These are phyloP conservation scores for Cercospora beticola DNA, from an alignment of 2,329 filamentous ascomycete genomes.

Conservation along the genomic window DNA sequence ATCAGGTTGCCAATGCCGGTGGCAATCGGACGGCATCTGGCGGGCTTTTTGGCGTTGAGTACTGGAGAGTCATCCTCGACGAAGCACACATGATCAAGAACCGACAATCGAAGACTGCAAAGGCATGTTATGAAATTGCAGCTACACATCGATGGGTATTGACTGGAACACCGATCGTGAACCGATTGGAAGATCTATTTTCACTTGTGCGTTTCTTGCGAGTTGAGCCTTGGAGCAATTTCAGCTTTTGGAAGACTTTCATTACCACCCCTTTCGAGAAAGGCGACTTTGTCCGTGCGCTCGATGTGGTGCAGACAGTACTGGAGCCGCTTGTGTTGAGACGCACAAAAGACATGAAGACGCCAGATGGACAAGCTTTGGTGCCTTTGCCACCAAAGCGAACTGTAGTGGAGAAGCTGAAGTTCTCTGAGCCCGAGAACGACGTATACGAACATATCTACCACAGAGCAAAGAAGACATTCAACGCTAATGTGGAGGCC, in stretches of 20 bases:
- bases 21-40: slow-evolving; percentile 56
- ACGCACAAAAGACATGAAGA: slow-evolving; percentile 97
- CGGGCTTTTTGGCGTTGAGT: slow-evolving; percentile 85
- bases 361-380: slow-evolving; percentile 75
- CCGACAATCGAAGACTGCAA: slow-evolving; percentile 82
- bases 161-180: slow-evolving; percentile 95
- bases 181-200: slow-evolving; percentile 91
- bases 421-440: slow-evolving; percentile 79
- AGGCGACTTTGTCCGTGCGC: slow-evolving; percentile 85
- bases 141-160: slow-evolving; percentile 88
- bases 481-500: slow-evolving; percentile 82
- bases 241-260: slow-evolving; percentile 98
- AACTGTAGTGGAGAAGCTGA: slow-evolving; percentile 82
- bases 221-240: slow-evolving; percentile 97
- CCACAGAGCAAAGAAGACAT: slow-evolving; percentile 75
- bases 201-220: slow-evolving; percentile 87
- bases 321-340: slow-evolving; percentile 93
- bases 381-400: slow-evolving; percentile 79
- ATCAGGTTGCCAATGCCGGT: slow-evolving; percentile 63
- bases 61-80: slow-evolving; percentile 92
- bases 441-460: slow-evolving; percentile 94
- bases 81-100: slow-evolving; percentile 95
- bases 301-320: slow-evolving; percentile 96
- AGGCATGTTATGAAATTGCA: slow-evolving; percentile 86
- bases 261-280: slow-evolving; percentile 97